Conservation (phyloP, 2,329 filamentous ascomycete species). For the Cryphonectria carpinicola region DNA sequence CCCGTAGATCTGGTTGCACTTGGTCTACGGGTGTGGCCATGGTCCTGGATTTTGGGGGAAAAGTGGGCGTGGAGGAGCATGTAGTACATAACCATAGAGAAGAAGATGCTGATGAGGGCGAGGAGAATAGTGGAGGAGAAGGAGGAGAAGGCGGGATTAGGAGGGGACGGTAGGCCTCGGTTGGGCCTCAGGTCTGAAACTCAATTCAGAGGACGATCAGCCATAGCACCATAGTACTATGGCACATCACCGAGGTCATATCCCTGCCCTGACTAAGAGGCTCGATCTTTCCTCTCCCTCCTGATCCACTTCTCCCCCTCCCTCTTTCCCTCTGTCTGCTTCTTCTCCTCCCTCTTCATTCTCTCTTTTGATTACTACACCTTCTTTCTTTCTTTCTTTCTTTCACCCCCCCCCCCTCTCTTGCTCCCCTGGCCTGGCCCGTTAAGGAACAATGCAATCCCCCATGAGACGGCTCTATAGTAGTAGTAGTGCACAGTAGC, state of each 20-base stretch:
- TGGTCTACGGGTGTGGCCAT: too few species aligned
- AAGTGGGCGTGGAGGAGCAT: not conserved
- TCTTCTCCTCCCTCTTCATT: not conserved
- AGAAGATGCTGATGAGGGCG: constrained; percentile 2
- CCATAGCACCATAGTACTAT: not conserved
- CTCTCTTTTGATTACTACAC: not conserved
- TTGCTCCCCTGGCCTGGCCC: not conserved
- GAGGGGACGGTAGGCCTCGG: not conserved
- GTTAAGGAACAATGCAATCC: not conserved
- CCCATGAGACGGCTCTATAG: not conserved
- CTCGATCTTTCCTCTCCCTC: not conserved
- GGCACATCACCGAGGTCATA: not conserved
- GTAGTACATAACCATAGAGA: not conserved
- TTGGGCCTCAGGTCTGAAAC: constrained; percentile 25
- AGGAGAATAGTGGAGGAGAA: not conserved
- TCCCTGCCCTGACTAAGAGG: not conserved
- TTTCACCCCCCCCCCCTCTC: too few species aligned
- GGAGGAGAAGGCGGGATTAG: not conserved
- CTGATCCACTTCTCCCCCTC: not conserved
- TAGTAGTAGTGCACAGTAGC: not conserved
- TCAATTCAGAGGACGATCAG: constrained; percentile 24
- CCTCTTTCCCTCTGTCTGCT: not conserved
- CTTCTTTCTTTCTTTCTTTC: too few species aligned
- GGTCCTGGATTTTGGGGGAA: not conserved
- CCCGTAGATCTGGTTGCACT: not conserved